Conservation (phyloP, 192 early-diverging fungal genomes). For the Coemansia sp. region DNA sequence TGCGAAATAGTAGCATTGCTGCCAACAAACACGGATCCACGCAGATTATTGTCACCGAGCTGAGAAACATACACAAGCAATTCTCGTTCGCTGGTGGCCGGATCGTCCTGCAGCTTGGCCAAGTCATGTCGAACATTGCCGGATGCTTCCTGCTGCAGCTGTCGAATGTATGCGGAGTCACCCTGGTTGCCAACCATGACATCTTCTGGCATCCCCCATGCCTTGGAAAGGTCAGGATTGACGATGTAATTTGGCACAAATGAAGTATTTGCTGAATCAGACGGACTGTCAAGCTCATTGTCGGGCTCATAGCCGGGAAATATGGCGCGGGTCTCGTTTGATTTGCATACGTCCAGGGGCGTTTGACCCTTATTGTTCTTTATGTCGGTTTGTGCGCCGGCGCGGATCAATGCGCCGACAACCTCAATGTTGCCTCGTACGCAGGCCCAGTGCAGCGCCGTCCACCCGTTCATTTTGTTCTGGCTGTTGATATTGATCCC, state of each 20-base stretch:
- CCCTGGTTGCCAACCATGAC: constrained; percentile 17
- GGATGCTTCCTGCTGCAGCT: constrained; percentile 39
- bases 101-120: background rate
- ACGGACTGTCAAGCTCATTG: background rate
- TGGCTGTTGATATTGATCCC: constrained; percentile 68
- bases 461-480: constrained; percentile 72
- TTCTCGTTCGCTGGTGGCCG: constrained; percentile 46
- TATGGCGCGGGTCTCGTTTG: constrained; percentile 43
- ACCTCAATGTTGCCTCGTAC: constrained; percentile 62
- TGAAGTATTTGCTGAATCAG: background rate
- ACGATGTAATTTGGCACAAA: constrained; percentile 65
- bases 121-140: background rate
- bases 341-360: constrained; percentile 62
- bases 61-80: constrained; percentile 55
- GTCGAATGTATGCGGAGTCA: constrained; percentile 36
- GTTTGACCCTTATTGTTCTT: constrained; percentile 63
- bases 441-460: constrained; percentile 75
- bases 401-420: constrained; percentile 58
- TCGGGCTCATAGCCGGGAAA: constrained; percentile 20
- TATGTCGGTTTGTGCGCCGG: constrained; percentile 61
- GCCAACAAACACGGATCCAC: constrained; percentile 60
- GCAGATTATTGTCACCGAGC: constrained; percentile 51
- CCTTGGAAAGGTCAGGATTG: constrained; percentile 65
- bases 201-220: constrained; percentile 64
- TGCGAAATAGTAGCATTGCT: constrained; percentile 13